These are phyloP conservation scores for Boletus speciosus DNA, from an alignment of 768 basidiomycete genomes.

Conservation along the genomic window DNA sequence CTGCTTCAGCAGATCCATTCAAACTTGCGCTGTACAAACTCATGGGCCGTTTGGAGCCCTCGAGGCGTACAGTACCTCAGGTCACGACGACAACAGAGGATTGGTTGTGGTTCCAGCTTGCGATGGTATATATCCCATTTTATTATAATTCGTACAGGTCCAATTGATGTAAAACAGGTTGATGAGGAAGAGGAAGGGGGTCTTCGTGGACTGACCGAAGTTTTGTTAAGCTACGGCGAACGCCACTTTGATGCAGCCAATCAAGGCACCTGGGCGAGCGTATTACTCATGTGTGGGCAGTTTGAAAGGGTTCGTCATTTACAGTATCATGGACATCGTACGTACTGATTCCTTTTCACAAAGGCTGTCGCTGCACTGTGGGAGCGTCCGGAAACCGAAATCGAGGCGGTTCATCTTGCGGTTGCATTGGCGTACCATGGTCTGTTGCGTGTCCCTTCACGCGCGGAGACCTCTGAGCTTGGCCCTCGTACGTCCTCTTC, in stretches of 20 bases:
- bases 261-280: slow-evolving; percentile 73
- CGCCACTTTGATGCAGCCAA: slow-evolving; percentile 72
- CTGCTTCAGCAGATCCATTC: slow-evolving; percentile 87
- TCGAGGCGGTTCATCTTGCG: slow-evolving; percentile 93
- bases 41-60: slow-evolving; percentile 87
- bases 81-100: slow-evolving; percentile 94
- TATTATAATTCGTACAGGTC: not conserved
- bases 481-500: slow-evolving; percentile 59
- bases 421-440: slow-evolving; percentile 93
- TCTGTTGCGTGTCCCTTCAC: slow-evolving; percentile 76
- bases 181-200: slow-evolving; percentile 83
- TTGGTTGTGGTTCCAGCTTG: slow-evolving; percentile 97
- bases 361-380: slow-evolving; percentile 90
- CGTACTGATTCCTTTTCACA: not conserved
- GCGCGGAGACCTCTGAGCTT: slow-evolving; percentile 80
- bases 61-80: slow-evolving; percentile 70
- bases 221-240: slow-evolving; percentile 73
- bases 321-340: no score
- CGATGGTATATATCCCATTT: slow-evolving; percentile 50
- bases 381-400: slow-evolving; percentile 81
- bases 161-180: slow-evolving; percentile 40
- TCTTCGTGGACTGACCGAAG: slow-evolving; percentile 69
- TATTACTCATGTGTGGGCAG: slow-evolving; percentile 88
- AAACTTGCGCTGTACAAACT: slow-evolving; percentile 95
- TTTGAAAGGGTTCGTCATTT: slow-evolving; percentile 74